phyloP scores from a whole-genome alignment of 116 monocot species.

The Papilionanthe hybrid region DNA sequence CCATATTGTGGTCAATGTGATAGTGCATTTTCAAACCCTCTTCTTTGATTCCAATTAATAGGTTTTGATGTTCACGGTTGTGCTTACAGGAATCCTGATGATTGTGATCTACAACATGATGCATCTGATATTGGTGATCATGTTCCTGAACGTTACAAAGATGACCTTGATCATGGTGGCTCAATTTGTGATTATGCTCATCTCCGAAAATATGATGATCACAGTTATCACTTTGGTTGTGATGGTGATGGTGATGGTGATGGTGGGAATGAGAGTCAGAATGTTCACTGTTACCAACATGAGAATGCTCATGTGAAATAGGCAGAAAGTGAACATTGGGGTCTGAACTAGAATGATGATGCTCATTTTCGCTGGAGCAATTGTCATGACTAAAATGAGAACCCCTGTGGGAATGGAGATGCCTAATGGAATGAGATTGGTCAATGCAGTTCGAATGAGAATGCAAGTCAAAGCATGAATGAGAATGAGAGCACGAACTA shows the following conservation, averaged over 20 bases:
- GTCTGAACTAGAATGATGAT: conserved; percentile 77
- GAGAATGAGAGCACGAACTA: conserved; percentile 59
- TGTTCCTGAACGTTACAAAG: conserved; percentile 12
- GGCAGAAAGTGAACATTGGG: conserved; percentile 43
- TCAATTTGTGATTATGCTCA: neutral
- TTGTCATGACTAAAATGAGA: conserved; percentile 16
- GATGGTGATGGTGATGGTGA: conserved; percentile 7
- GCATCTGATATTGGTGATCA: conserved; percentile 5
- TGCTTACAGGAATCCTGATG: conserved; percentile 1
- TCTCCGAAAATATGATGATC: neutral
- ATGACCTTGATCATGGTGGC: conserved; percentile 8
- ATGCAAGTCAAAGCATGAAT: conserved; percentile 10
- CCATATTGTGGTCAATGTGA: conserved; percentile 89
- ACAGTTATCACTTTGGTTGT: conserved; percentile 6
- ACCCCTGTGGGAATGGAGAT: neutral
- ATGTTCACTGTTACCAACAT: neutral
- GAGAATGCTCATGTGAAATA: conserved; percentile 4
- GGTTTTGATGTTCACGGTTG: conserved; percentile 2
- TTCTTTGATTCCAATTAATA: conserved; percentile 6
- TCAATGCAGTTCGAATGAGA: conserved; percentile 7
- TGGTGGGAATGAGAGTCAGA: neutral
- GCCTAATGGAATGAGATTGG: conserved; percentile 1
- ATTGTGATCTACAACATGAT: conserved; percentile 4
- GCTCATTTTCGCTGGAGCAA: conserved; percentile 27
- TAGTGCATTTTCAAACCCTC: conserved; percentile 27